Evolutionary conservation across 768 basidiomycete species (phyloP).

Genomic region (Lentinus tigrinus): DNA sequence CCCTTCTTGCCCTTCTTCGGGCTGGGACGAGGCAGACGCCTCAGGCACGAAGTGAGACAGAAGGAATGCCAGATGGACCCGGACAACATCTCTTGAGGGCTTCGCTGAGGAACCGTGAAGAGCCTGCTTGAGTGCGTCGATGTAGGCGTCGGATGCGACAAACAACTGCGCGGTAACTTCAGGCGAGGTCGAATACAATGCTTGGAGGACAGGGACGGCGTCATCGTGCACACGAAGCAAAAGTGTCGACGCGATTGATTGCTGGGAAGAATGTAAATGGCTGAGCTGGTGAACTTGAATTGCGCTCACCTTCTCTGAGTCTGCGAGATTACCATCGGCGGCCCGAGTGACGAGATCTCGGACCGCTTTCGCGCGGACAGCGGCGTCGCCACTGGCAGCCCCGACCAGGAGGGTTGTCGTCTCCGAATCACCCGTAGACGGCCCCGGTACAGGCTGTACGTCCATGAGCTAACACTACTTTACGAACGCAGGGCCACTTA

Average conservation of each 20-base stretch:
- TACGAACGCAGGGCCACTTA: constrained; percentile 29
- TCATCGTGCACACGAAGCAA: constrained; percentile 69
- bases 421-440: constrained; percentile 22
- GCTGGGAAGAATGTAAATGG: constrained; percentile 31
- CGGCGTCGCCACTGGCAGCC: constrained; percentile 60
- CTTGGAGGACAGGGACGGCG: constrained; percentile 57
- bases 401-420: constrained; percentile 39
- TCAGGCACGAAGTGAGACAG: constrained; percentile 42
- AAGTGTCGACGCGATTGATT: constrained; percentile 61
- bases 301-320: constrained; percentile 43
- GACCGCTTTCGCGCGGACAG: constrained; percentile 59
- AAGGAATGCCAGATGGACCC: constrained; percentile 58
- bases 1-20: background rate
- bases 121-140: constrained; percentile 41
- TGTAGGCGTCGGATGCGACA: constrained; percentile 33
- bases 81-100: constrained; percentile 51
- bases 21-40: background rate
- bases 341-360: constrained; percentile 49
- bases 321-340: constrained; percentile 26
- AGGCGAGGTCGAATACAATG: constrained; percentile 58
- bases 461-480: background rate
- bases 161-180: constrained; percentile 31
- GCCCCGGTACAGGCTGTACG: constrained; percentile 9
- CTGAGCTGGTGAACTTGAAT: background rate
- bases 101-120: constrained; percentile 39